Conservation (phyloP, 2,329 filamentous ascomycete genomes). For the Zarea fungicola region DNA sequence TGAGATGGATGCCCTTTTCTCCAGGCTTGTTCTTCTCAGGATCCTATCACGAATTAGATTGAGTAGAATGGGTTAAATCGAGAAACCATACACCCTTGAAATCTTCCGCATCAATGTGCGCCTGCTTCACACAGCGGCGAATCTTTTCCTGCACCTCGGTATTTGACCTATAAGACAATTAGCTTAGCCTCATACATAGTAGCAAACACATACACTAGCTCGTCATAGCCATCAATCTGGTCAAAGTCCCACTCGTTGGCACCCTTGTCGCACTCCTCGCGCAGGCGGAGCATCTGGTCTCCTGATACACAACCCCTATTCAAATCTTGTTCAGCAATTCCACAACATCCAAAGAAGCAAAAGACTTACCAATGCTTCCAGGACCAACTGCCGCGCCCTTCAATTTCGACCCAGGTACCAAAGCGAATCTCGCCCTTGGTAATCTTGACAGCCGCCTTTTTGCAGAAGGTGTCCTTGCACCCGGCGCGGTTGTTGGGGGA, state of each 20-base stretch:
- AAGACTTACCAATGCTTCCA: slow-evolving; percentile 83
- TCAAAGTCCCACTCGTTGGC: slow-evolving; percentile 54
- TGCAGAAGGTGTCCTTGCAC: slow-evolving; percentile 71
- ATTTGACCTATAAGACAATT: slow-evolving; percentile 34
- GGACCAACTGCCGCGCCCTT: slow-evolving; percentile 58
- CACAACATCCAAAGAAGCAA: too few species aligned
- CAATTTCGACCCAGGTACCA: slow-evolving; percentile 64
- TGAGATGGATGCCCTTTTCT: slow-evolving; percentile 55
- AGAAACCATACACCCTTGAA: slow-evolving; percentile 72
- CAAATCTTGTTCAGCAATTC: too few species aligned
- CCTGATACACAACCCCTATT: slow-evolving; percentile 85
- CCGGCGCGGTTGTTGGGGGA: slow-evolving; percentile 66
- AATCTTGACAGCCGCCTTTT: slow-evolving; percentile 65
- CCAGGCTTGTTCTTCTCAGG: slow-evolving; percentile 67
- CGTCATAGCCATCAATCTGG: slow-evolving; percentile 74
- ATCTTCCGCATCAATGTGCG: slow-evolving; percentile 78
- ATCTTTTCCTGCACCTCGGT: slow-evolving; percentile 69
- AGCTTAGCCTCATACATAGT: slow-evolving; percentile 6
- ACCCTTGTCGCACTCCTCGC: slow-evolving; percentile 46
- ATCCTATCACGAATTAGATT: slow-evolving; percentile 49
- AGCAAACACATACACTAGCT: slow-evolving; percentile 46
- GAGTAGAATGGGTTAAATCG: not conserved
- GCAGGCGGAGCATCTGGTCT: slow-evolving; percentile 60
- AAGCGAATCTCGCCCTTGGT: slow-evolving; percentile 73
- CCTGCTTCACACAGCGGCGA: slow-evolving; percentile 63